phyloP scores from a whole-genome alignment of 2,329 filamentous ascomycete species.

The Hirsutella thompsonii region DNA sequence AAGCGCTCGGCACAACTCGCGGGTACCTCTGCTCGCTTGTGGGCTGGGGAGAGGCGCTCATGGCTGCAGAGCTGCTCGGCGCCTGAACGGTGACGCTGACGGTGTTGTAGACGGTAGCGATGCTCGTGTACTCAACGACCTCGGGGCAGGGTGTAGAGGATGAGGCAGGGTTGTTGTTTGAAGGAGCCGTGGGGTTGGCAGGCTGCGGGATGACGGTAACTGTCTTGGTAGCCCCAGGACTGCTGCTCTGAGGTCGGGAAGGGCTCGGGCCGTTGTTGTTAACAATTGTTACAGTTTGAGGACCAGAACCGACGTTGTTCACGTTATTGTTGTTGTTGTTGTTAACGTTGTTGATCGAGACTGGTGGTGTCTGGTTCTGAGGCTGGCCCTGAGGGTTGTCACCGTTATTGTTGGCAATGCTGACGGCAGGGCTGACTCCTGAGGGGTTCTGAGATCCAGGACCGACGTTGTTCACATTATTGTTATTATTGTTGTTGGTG shows the following conservation, averaged over 20 bases:
- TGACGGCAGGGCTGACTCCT: no score
- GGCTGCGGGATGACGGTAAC: background rate
- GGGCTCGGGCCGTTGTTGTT: background rate
- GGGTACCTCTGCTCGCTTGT: background rate
- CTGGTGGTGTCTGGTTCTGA: no score
- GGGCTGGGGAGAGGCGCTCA: background rate
- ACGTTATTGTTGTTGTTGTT: background rate
- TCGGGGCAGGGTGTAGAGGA: conserved; percentile 11
- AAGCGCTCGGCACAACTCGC: no score
- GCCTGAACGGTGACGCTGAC: conserved; percentile 14
- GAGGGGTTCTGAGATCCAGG: no score
- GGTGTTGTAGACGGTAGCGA: conserved; percentile 23
- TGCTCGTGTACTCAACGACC: conserved; percentile 14
- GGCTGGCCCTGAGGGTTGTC: no score
- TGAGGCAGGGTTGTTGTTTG: conserved; percentile 1
- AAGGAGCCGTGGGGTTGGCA: no score
- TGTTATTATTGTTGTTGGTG: no score
- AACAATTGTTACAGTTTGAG: conserved; percentile 3
- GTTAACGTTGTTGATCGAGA: no score
- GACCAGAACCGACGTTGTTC: background rate
- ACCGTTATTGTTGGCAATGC: no score
- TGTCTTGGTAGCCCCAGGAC: background rate
- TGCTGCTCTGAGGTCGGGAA: background rate
- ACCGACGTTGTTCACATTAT: no score
- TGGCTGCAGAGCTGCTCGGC: background rate